A percentile compares a stretch with the other conserved stretches of the same genome.
Conservation (phyloP, 2,329 filamentous ascomycete species). For the Epichloe uncinata region DNA sequence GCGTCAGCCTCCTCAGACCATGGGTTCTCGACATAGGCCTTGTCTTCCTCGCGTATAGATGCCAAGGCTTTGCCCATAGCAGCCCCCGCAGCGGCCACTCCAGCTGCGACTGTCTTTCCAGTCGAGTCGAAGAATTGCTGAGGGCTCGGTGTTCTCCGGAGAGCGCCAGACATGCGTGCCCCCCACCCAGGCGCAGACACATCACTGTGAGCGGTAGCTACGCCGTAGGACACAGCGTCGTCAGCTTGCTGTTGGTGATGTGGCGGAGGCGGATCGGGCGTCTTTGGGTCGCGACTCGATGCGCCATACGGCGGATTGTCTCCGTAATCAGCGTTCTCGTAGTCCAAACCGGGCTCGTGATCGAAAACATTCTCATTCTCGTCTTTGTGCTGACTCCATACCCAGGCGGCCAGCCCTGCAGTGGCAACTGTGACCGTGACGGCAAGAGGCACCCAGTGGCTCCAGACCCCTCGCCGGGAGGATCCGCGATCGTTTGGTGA, state of each 20-base stretch:
- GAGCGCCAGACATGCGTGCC: slow-evolving; percentile 64
- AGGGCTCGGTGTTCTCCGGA: slow-evolving; percentile 72
- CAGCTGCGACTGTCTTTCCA: slow-evolving; percentile 66
- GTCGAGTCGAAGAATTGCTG: slow-evolving; percentile 81
- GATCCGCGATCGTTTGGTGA: slow-evolving; percentile 42
- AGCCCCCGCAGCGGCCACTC: slow-evolving; percentile 70
- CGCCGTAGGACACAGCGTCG: slow-evolving; percentile 30
- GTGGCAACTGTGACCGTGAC: slow-evolving; percentile 81
- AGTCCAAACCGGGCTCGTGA: slow-evolving; percentile 35
- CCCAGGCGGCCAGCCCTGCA: slow-evolving; percentile 76
- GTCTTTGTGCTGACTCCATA: slow-evolving; percentile 78
- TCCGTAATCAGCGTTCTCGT: slow-evolving; percentile 36
- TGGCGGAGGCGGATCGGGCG: slow-evolving; percentile 24
- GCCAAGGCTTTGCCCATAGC: slow-evolving; percentile 71
- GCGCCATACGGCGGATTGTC: slow-evolving; percentile 38
- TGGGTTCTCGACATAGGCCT: slow-evolving; percentile 69
- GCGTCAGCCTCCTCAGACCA: slow-evolving; percentile 86
- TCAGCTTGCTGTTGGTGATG: slow-evolving; percentile 4
- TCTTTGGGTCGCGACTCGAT: slow-evolving; percentile 19
- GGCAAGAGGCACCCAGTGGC: slow-evolving; percentile 81
- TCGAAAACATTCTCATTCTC: slow-evolving; percentile 54
- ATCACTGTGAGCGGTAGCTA: slow-evolving; percentile 15
- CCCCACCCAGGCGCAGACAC: slow-evolving; percentile 42
- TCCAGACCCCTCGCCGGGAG: slow-evolving; percentile 50
- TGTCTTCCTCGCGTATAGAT: slow-evolving; percentile 74